Conservation (phyloP, 345 rosid species). For the Citrus maxima region DNA sequence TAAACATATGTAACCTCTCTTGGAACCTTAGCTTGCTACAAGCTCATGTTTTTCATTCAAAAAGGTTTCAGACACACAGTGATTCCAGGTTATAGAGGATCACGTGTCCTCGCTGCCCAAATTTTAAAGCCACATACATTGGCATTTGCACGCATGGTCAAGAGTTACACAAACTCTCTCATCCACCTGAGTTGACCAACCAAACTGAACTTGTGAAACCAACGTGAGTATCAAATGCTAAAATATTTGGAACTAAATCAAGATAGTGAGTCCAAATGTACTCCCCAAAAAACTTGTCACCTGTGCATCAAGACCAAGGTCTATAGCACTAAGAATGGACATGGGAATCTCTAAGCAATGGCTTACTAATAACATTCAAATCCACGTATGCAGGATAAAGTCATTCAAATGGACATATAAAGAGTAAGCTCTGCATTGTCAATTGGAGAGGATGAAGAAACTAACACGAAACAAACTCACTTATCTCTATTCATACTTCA, state of each 20-base stretch:
- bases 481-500: not conserved
- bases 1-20: not conserved
- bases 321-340: not conserved
- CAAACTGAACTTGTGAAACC: not conserved
- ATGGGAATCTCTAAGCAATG: not conserved
- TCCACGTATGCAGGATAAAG: not conserved
- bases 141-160: conserved; percentile 1
- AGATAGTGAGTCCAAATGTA: conserved; percentile 11
- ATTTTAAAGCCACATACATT: conserved; percentile 2
- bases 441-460: not conserved
- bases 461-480: not conserved
- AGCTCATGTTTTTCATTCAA: not conserved
- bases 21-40: not conserved
- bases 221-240: not conserved
- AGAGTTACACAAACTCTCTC: not conserved
- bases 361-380: not conserved
- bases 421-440: not conserved
- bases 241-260: conserved; percentile 2
- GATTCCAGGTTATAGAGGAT: not conserved
- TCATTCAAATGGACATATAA: not conserved
- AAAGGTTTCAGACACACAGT: not conserved
- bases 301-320: not conserved
- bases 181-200: conserved; percentile 2
- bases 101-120: conserved; percentile 6
- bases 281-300: not conserved